Evolutionary conservation across 2,329 filamentous ascomycete genomes (phyloP), one percentile per base, ranked within the genome.

Genomic region (Grosmannia huntii): DNA sequence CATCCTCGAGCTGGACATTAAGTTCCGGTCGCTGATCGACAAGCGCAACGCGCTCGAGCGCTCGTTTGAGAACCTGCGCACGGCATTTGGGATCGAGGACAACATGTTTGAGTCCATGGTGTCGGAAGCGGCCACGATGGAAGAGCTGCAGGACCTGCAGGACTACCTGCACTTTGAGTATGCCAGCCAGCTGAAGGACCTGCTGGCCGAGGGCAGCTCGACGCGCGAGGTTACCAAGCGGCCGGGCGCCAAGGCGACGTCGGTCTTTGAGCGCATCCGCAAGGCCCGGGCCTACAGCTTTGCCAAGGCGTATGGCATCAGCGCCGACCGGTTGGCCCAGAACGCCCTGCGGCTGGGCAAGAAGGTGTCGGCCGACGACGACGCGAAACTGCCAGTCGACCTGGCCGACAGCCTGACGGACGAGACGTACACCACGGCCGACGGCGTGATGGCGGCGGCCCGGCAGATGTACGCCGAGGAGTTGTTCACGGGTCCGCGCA

Each of bases 161-260:
- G 94, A 99, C 67, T 97, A 97, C 66, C 76, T 97, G 57, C 90
- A 97, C 67, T 99, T 99, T 71, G 87, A 91, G 67, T 97, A 97
- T 66, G 84, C 88, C 5, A 76, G 84, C 3, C 84, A 95, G 68
- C 77, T 97, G 54, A 92, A 89, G 68, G 91, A 97, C 62, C 72
- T 95, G 53, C 82, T 85, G 16, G 75, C 83, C 21, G 78, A 83
- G 61, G 78, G 33, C 46, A 44, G 84, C 48, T 76, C 80, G 16
- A 83, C 83, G 57, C 72, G 78, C 11, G 86, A 86, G 11, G 86
- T 86, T 57, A 81, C 79, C 4, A 90, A 90, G 67, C 86, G 91
- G 33, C 90, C 94, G 6, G 87, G 91, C n/a, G 86, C 86, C 56
- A 87, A 89, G 62, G 87, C 87, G 16, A 85, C 84, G 11, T 76